Conservation (phyloP, 2,329 filamentous ascomycete species). For the Penicillium sp. region DNA sequence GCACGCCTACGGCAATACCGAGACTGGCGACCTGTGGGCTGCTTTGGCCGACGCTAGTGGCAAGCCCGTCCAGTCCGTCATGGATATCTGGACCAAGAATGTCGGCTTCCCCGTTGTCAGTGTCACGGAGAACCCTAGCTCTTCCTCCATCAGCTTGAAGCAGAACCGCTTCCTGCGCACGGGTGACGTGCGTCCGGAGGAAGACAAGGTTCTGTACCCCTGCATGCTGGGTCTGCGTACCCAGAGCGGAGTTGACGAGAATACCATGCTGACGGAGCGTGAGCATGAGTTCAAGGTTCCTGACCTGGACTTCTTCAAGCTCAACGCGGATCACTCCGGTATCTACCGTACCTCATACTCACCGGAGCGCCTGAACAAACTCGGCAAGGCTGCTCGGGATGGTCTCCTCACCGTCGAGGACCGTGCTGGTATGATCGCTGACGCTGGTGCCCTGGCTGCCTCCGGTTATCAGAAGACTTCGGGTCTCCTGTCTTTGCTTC, state of each 20-base stretch:
- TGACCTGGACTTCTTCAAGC: constrained; percentile 85
- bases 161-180: constrained; percentile 94
- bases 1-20: constrained; percentile 93
- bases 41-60: constrained; percentile 84
- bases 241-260: constrained; percentile 76
- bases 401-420: constrained; percentile 83
- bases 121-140: constrained; percentile 70
- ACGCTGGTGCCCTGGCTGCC: constrained; percentile 82
- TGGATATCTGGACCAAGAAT: constrained; percentile 96
- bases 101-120: constrained; percentile 89
- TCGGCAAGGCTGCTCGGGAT: constrained; percentile 79
- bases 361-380: constrained; percentile 77
- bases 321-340: constrained; percentile 91
- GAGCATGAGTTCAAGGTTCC: constrained; percentile 75
- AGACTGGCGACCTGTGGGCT: constrained; percentile 86
- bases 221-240: constrained; percentile 84
- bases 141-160: constrained; percentile 76
- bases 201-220: constrained; percentile 83
- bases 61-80: constrained; percentile 84
- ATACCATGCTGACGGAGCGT: constrained; percentile 67
- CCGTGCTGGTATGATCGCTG: constrained; percentile 88
- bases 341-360: constrained; percentile 89
- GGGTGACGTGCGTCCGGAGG: constrained; percentile 87
- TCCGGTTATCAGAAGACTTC: constrained; percentile 94
- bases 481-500: constrained; percentile 77